Conservation (phyloP, 257 asterid species). For the Nicotiana sylvestris region DNA sequence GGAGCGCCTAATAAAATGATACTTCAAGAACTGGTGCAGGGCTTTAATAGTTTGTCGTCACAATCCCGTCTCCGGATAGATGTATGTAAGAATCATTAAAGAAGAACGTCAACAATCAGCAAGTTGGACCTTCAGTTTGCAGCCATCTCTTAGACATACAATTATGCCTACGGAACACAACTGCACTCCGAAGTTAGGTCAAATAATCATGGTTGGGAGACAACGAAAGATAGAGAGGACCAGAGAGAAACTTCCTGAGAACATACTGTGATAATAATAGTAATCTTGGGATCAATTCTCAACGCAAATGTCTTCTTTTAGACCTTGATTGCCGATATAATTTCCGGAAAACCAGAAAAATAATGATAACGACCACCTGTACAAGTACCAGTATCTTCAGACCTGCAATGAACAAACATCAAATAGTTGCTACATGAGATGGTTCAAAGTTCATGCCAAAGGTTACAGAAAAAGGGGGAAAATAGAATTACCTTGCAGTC, state of each 20-base stretch:
- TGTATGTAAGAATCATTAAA: neutral
- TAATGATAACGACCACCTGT: conserved; percentile 44
- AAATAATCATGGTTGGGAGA: neutral
- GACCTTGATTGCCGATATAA: conserved; percentile 35
- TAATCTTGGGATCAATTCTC: conserved; percentile 9
- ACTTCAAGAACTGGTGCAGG: neutral
- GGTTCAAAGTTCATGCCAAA: neutral
- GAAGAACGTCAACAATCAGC: conserved; percentile 2
- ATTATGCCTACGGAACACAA: neutral
- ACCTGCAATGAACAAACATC: conserved; percentile 40
- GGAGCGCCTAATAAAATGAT: neutral
- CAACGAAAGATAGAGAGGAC: neutral
- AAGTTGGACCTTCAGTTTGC: neutral
- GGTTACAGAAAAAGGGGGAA: neutral
- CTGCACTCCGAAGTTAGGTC: neutral
- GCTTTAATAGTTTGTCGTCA: neutral
- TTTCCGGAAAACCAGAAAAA: conserved; percentile 32
- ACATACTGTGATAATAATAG: neutral
- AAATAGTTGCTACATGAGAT: conserved; percentile 15
- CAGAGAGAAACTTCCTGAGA: too few relatives aligned
- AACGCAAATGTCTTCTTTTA: conserved; percentile 46
- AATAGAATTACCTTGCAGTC: conserved; percentile 45
- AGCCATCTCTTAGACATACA: neutral
- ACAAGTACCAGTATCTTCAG: conserved; percentile 51
- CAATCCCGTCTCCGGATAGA: neutral